These are phyloP conservation scores for Bipolaris sorokiniana DNA, from an alignment of 2,329 filamentous ascomycete genomes.

Conservation along the genomic window DNA sequence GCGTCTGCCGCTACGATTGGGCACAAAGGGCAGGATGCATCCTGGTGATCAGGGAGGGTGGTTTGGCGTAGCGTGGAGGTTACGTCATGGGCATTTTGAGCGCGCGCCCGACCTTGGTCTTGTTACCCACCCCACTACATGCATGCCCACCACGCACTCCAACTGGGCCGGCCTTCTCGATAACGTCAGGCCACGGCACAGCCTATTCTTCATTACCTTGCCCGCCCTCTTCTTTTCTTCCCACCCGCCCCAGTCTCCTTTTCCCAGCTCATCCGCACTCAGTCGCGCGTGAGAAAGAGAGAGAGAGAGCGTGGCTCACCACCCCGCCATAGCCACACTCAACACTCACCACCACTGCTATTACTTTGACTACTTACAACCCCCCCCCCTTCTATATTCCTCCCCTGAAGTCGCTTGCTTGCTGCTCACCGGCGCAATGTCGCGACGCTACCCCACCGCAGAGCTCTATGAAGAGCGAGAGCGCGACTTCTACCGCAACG, in stretches of 20 bases:
- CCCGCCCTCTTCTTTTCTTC: conserved; percentile 2
- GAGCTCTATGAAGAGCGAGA: conserved; percentile 58
- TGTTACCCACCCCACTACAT: conserved; percentile 28
- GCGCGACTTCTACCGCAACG: conserved; percentile 56
- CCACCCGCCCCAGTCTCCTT: neutral
- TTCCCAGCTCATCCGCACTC: conserved; percentile 12
- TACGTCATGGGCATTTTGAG: conserved; percentile 23
- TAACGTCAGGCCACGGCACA: conserved; percentile 35
- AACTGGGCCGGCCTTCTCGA: conserved; percentile 29
- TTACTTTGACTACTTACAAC: neutral
- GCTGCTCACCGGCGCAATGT: conserved; percentile 21
- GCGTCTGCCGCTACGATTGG: conserved; percentile 18
- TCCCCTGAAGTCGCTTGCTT: conserved; percentile 20
- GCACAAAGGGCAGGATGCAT: conserved; percentile 10
- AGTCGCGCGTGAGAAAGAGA: neutral
- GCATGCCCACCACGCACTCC: conserved; percentile 20
- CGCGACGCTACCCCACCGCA: conserved; percentile 54
- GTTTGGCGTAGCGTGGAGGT: conserved; percentile 13
- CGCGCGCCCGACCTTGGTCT: conserved; percentile 20
- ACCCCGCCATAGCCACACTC: conserved; percentile 9
- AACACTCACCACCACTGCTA: neutral
- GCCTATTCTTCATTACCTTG: conserved; percentile 13
- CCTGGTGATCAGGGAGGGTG: conserved; percentile 19
- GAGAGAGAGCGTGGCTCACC: conserved; percentile 15
- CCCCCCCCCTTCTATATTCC: neutral